Percentiles rank a stretch among this genome's conserved stretches.
Evolutionary conservation across 768 basidiomycete species (phyloP).

Genomic region (Boletus reticulatus): DNA sequence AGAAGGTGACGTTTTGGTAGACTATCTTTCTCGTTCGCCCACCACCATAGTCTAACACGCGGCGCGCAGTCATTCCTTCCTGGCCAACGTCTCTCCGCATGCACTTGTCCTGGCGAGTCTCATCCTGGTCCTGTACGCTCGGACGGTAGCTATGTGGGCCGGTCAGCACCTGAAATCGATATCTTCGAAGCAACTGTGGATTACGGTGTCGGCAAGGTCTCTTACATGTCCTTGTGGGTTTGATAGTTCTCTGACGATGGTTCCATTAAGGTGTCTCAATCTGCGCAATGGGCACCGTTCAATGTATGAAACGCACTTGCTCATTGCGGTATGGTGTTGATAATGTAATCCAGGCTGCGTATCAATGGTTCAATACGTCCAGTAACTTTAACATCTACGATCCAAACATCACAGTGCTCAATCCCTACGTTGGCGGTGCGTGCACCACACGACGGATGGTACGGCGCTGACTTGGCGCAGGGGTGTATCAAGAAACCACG

Average conservation of each 20-base stretch:
- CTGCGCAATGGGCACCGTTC: constrained; percentile 45
- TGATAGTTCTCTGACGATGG: constrained; percentile 7
- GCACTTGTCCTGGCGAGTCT: constrained; percentile 56
- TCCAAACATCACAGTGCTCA: constrained; percentile 34
- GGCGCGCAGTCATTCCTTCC: constrained; percentile 42
- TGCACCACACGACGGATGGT: background rate
- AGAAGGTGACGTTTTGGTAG: constrained; percentile 26
- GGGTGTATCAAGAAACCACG: constrained; percentile 41
- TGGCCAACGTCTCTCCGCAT: constrained; percentile 56
- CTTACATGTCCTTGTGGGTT: constrained; percentile 4
- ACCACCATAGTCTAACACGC: constrained; percentile 1
- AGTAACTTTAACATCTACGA: constrained; percentile 37
- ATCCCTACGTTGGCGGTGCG: constrained; percentile 45
- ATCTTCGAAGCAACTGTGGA: constrained; percentile 50
- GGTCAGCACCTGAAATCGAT: constrained; percentile 61
- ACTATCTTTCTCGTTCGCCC: background rate
- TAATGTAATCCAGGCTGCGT: constrained; percentile 36
- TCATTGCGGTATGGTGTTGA: background rate
- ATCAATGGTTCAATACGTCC: constrained; percentile 39
- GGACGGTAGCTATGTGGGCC: constrained; percentile 50
- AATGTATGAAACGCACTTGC: constrained; percentile 21
- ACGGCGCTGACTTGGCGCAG: constrained; percentile 11
- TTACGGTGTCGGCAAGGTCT: constrained; percentile 33
- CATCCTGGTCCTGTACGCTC: constrained; percentile 54
- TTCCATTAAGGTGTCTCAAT: constrained; percentile 47